These are phyloP conservation scores for Pestalotiopsis sp. DNA, from an alignment of 2,329 filamentous ascomycete species.

Conservation along the genomic window DNA sequence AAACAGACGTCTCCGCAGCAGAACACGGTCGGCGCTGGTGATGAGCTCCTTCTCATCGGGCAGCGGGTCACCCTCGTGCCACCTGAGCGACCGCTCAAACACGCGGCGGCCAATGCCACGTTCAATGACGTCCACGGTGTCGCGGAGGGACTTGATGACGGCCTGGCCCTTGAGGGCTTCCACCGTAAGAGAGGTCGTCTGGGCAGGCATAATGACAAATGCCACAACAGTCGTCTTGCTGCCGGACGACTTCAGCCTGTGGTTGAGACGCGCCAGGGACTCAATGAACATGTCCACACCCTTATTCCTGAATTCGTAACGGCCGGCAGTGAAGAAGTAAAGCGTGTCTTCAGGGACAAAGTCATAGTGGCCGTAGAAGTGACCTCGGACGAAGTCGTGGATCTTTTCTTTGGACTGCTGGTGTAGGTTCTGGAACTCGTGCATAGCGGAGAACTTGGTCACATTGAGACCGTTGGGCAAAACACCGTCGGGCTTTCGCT, in stretches of 20 bases:
- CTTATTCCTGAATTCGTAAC: constrained; percentile 98
- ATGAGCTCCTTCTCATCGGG: constrained; percentile 97
- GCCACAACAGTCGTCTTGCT: constrained; percentile 95
- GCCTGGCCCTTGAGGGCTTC: constrained; percentile 96
- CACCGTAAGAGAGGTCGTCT: constrained; percentile 92
- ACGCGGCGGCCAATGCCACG: constrained; percentile 89
- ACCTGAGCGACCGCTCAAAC: constrained; percentile 91
- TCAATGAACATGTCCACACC: constrained; percentile 99
- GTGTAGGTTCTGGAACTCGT: constrained; percentile 98
- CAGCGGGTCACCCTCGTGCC: constrained; percentile 92
- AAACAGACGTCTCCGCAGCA: constrained; percentile 88
- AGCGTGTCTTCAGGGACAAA: constrained; percentile 96
- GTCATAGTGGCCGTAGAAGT: constrained; percentile 98
- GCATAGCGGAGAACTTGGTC: constrained; percentile 96
- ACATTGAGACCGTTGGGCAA: constrained; percentile 97
- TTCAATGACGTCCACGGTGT: constrained; percentile 92
- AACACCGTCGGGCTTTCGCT: constrained; percentile 96
- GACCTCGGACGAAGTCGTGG: constrained; percentile 94
- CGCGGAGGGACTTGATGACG: constrained; percentile 92
- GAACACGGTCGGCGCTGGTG: constrained; percentile 86
- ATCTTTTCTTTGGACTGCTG: constrained; percentile 97
- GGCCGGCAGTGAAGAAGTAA: constrained; percentile 95
- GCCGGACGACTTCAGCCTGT: constrained; percentile 80
- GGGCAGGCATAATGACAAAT: constrained; percentile 98
- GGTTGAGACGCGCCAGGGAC: constrained; percentile 90